Base-by-base conservation (phyloP, 1,284 basidiomycete species). In the Microbotryum intermedium region DNA sequence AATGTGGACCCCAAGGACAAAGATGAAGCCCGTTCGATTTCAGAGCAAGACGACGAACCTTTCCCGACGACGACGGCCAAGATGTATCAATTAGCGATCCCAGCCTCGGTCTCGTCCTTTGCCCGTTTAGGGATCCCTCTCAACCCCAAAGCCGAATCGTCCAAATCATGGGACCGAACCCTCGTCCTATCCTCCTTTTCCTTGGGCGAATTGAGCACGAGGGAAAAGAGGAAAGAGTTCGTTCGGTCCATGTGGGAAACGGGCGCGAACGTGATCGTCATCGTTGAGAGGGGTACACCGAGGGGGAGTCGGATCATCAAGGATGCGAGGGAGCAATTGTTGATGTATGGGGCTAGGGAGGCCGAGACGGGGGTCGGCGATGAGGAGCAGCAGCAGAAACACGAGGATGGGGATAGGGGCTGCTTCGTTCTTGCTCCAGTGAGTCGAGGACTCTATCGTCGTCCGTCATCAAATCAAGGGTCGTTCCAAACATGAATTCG, bases 221-320 rank as follows among this genome's bases (percentile, higher is more conserved):
- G 82, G 47, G 69, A 82, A 9, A 80, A 83, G 6, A 82, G 87
- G 52, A 85, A 84, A 74, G 77, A 80, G 5, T 74, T 90, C 48
- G 80, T 93, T 8, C 83, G 85, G 68, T 83, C 88, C 69, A 87
- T 94, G 80, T 95, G 91, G 91, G 80, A 88, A 53, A 90, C 87
- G 66, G 88, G 87, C 34, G 90, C 90, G 39, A 82, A 86, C 69
- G 81, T 83, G 18, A 83, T 92, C 53, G 79, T 97, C 57, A 77
- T 98, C 46, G 85, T 97, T 61, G 94, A 99, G 73, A 84, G 89
- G 57, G 86, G 83, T 49, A 87, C 85, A 2, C 79, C 79, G 23
- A 77, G 80, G 43, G 91, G 91, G 0, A 97, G 95, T 74, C 82
- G 85, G 62, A 79, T 80, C 47, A 84, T 98, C 53, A 84, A 84